Base-by-base conservation (phyloP, 495 filamentous ascomycete genomes). In the Aspergillus haitiensis region DNA sequence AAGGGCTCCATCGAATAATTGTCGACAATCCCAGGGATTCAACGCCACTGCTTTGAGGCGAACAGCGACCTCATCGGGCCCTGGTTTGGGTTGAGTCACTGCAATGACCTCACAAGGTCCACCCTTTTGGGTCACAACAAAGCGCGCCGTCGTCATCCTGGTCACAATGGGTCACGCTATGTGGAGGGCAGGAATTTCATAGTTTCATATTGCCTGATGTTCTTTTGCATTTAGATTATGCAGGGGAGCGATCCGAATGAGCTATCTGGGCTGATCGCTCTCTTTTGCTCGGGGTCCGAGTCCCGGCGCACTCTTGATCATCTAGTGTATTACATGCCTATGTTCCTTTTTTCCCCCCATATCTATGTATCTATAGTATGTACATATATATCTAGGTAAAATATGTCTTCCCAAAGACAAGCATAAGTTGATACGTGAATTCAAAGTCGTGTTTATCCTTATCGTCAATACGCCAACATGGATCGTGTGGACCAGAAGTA, bases 401-500 rank as follows among this genome's bases (percentile, higher is more conserved):
- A 3, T 1, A 27, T 27, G 21, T 27, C 21, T 1, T 27, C 21
- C 3, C 21, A 27, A 3, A 27, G 21, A 1, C 21, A 27, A 27
- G 21, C 1, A 27, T 27, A 27, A 27, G 21, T 3, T 27, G 1
- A 1, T 27, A 27, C 21, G 21, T 27, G 21, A 27, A 27, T 27
- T 27, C 1, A 27, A 3, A 27, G 21, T 3, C 21, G 21, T 27
- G 21, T 27, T 27, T 27, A 27, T 15, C 8, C 42, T 16, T 16
- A n/a, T 16, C 15, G n/a, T 46, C 0, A 27, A 27, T 27, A 12
- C 15, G 42, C 42, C 42, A 46, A 46, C 5, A 46, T 46, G 42
- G 42, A 46, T 46, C 42, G 42, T 46, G 42, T 46, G 13, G 42
- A 46, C 13, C 42, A 46, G 7, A 16, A 46, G 7, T 46, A 46